Evolutionary conservation across 2,329 filamentous ascomycete species (phyloP), one percentile per base, ranked within the genome.

Genomic region (Verticillium nonalfalfae): DNA sequence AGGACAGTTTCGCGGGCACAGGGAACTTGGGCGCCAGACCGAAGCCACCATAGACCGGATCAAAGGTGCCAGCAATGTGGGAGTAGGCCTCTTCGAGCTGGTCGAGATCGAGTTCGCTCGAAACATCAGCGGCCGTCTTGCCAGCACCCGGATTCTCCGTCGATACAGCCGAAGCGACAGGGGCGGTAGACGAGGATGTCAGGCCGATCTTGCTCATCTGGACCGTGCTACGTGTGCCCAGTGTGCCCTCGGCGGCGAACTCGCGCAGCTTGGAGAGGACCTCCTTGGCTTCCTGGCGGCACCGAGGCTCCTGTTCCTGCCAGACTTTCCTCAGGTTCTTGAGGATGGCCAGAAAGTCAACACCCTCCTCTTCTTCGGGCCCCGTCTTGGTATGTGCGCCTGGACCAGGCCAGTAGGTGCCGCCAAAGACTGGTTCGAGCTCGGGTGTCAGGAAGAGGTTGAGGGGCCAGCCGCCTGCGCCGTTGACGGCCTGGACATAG

Each of bases 391-490:
- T 72, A 26, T 79, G 77, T 4, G 86, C 85, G 57, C 86, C 88
- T 0, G 93, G 91, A 0, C 90, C 91, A 4, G 93, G 92, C 90
- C 93, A 98, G 75, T 97, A 98, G 9, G 94, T 97, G 31, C 94
- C 94, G 40, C 95, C 95, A 75, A 97, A 98, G 10, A 99, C 90
- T 0, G 95, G 95, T 70, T 97, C 89, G 33, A 98, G 83, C 67
- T 96, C 89, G 0, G 95, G 93, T 0, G 95, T 99, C 35, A 98
- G 83, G 72, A 99, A 98, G n/a, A 97, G 88, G 71, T 97, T 98
- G 63, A 98, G 78, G 1, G 95, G 95, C 93, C 95, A 98, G 45
- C 95, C 95, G 10, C 93, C 94, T 1, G 86, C 89, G 21, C 90
- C 93, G 62, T 90, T 96, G 11, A 95, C 94, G 1, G 94, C 94